Percentiles rank a stretch among this genome's conserved stretches.
Conservation (phyloP, 768 basidiomycete species). For the Cyclocybe cylindracea region DNA sequence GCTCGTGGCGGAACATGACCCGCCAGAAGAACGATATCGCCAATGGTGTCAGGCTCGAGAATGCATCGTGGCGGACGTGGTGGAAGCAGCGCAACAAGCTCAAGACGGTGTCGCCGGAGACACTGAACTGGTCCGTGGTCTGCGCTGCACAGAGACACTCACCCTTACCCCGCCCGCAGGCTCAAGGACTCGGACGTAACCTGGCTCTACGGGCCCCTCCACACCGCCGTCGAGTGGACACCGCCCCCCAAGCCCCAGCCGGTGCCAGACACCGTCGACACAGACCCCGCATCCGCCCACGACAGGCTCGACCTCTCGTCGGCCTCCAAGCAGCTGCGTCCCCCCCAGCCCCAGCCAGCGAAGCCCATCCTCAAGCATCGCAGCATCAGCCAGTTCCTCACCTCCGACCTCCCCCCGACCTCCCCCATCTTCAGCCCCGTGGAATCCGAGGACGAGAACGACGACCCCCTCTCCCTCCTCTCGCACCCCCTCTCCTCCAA, state of each 20-base stretch:
- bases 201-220: constrained; percentile 97
- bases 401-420: constrained; percentile 65
- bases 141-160: constrained; percentile 8
- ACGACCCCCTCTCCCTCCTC: constrained; percentile 18
- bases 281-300: constrained; percentile 42
- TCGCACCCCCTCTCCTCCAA: constrained; percentile 12
- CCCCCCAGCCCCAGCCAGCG: constrained; percentile 26
- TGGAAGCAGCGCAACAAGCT: constrained; percentile 98
- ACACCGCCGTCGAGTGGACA: constrained; percentile 87
- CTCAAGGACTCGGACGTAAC: constrained; percentile 99
- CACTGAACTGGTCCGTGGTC: constrained; percentile 87
- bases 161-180: constrained; percentile 51
- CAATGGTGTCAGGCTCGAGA: constrained; percentile 93
- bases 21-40: constrained; percentile 97
- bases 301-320: constrained; percentile 54
- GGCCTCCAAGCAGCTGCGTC: constrained; percentile 13
- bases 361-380: constrained; percentile 98
- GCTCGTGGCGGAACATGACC: constrained; percentile 98
- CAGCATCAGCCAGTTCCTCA: constrained; percentile 87
- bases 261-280: constrained; percentile 35
- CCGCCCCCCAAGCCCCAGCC: constrained; percentile 61
- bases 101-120: constrained; percentile 94
- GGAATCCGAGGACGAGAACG: constrained; percentile 55
- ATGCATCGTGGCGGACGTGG: constrained; percentile 99
- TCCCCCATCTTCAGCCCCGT: constrained; percentile 63